Percentiles rank a stretch among this genome's conserved stretches.
Conservation (phyloP, 257 asterid species). For the Przewalskia tangutica region DNA sequence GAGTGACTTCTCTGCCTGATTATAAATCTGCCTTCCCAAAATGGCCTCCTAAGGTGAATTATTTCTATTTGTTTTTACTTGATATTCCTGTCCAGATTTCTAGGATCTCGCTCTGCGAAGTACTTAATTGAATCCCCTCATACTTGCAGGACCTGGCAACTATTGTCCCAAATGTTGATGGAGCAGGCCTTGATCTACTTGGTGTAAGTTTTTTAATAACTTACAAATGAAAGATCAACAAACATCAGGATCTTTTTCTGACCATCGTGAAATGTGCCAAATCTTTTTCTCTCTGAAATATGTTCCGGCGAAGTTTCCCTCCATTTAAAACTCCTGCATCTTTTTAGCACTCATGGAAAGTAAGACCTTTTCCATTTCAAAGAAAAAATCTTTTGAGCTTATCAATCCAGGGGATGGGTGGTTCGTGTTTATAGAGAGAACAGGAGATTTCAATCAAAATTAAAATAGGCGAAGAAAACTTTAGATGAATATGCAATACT, state of each 20-base stretch:
- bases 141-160: conserved; percentile 62
- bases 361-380: background rate
- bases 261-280: background rate
- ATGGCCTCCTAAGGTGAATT: conserved; percentile 70
- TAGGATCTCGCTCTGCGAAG: background rate
- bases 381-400: background rate
- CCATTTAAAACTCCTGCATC: background rate
- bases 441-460: background rate
- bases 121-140: background rate
- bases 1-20: conserved; percentile 92
- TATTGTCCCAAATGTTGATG: conserved; percentile 66
- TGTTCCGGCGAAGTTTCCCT: background rate
- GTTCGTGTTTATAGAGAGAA: background rate
- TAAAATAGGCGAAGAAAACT: background rate
- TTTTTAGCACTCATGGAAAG: background rate
- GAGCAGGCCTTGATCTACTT: conserved; percentile 78
- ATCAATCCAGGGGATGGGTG: background rate
- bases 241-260: background rate
- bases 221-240: background rate
- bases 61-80: background rate
- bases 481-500: background rate
- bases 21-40: conserved; percentile 76
- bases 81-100: background rate
- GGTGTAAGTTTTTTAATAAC: conserved; percentile 38
- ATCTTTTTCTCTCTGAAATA: background rate